A percentile compares a stretch with the other conserved stretches of the same genome.
Conservation (phyloP, 805 yeast species). For the Vanderwaltozyma tropicalis region DNA sequence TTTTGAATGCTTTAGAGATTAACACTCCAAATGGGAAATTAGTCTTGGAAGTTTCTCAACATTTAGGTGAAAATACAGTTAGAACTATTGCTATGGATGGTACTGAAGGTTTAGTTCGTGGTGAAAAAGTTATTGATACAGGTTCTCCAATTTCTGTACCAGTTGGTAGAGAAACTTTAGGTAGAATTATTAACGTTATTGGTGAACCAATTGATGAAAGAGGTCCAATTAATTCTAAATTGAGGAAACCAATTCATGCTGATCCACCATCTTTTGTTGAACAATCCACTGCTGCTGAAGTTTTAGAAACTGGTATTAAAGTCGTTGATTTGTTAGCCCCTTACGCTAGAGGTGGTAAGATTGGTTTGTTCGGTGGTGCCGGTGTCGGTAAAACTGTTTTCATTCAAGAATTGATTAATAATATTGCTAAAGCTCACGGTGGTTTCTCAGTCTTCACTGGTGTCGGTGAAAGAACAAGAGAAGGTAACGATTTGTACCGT, state of each 20-base stretch:
- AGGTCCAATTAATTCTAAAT: constrained; percentile 91
- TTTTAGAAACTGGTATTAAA: constrained; percentile 98
- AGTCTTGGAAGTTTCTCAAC: constrained; percentile 98
- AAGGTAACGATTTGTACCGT: constrained; percentile 99
- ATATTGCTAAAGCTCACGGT: constrained; percentile 99
- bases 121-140: constrained; percentile 82
- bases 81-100: constrained; percentile 99
- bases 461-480: constrained; percentile 99
- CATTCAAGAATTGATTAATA: constrained; percentile 98
- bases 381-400: constrained; percentile 99
- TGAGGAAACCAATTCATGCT: constrained; percentile 96
- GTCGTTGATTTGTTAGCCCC: constrained; percentile 99
- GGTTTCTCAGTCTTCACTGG: constrained; percentile 99
- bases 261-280: constrained; percentile 95
- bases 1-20: constrained; percentile 91
- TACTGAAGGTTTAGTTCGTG: constrained; percentile 99
- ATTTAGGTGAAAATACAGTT: constrained; percentile 99
- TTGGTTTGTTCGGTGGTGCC: constrained; percentile 99
- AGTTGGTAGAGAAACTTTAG: constrained; percentile 97
- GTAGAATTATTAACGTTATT: constrained; percentile 94
- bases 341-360: constrained; percentile 99
- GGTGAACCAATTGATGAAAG: constrained; percentile 99
- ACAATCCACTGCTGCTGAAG: constrained; percentile 96
- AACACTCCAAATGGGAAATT: constrained; percentile 69
- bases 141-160: constrained; percentile 99